Percentiles rank a stretch among this genome's conserved stretches.
Evolutionary conservation across 148 eudicot genomes (phyloP).

Genomic region (Persicaria tinctoria): DNA sequence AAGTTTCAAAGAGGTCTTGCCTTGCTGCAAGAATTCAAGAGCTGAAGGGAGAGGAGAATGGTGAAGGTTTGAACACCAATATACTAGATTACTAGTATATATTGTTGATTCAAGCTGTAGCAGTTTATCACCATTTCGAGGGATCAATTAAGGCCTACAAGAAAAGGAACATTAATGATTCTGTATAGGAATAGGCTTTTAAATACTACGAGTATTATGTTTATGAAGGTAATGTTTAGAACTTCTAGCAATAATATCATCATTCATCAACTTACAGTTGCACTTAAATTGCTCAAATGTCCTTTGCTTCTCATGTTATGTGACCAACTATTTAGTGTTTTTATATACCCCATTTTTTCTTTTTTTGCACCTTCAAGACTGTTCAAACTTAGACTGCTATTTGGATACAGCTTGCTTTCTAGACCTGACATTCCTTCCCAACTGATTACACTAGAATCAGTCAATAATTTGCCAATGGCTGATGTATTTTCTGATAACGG

Average conservation of each 20-base stretch:
- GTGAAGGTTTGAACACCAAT: background rate
- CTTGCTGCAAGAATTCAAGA: no score
- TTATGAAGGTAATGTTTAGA: background rate
- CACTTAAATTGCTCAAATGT: background rate
- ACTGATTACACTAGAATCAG: background rate
- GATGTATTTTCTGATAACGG: slow-evolving; percentile 34
- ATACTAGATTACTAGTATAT: background rate
- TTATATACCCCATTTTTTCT: background rate
- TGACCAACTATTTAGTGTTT: background rate
- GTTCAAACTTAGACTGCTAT: background rate
- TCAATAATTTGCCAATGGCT: slow-evolving; percentile 8
- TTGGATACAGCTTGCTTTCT: background rate
- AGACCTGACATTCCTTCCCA: no score
- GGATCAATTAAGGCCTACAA: background rate
- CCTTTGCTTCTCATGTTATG: background rate
- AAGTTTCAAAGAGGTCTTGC: no score
- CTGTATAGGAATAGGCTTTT: background rate
- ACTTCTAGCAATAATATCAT: background rate
- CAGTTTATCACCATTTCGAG: background rate
- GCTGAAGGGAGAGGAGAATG: no score
- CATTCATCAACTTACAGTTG: background rate
- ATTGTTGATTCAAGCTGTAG: background rate
- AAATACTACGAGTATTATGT: background rate
- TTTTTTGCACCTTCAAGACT: background rate
- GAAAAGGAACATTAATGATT: background rate